Percentiles rank a stretch among this genome's conserved stretches.
Conservation (phyloP, 805 yeast genomes). For the Zygosaccharomyces bisporus region DNA sequence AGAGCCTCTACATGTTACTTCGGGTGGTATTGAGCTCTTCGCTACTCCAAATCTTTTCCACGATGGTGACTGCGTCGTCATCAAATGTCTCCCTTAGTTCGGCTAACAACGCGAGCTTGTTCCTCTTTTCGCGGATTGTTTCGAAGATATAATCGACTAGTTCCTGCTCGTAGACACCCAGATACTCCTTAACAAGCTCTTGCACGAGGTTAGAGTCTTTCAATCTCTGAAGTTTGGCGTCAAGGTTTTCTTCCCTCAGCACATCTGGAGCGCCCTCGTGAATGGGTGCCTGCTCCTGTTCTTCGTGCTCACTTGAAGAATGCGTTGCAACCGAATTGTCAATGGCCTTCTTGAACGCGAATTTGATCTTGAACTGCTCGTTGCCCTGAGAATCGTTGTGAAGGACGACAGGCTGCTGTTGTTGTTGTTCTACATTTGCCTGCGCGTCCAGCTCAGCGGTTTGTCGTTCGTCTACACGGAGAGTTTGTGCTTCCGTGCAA, state of each 20-base stretch:
- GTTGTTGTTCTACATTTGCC: not conserved
- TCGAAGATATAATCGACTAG: constrained; percentile 33
- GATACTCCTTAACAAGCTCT: constrained; percentile 32
- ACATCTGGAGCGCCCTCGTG: constrained; percentile 9
- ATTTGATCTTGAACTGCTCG: constrained; percentile 24
- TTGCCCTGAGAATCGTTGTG: constrained; percentile 11
- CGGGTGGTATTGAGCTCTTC: constrained; percentile 14
- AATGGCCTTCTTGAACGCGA: constrained; percentile 25
- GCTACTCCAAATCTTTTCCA: constrained; percentile 30
- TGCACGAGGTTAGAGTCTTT: constrained; percentile 25
- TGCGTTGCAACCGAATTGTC: constrained; percentile 16
- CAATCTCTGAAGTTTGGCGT: constrained; percentile 15
- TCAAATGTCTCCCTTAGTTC: constrained; percentile 35
- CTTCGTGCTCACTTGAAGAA: constrained; percentile 1
- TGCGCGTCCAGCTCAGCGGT: not conserved
- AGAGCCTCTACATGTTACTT: not conserved
- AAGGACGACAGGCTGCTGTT: not conserved
- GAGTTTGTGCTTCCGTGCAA: not conserved
- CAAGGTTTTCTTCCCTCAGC: constrained; percentile 18
- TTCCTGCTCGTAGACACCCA: constrained; percentile 35
- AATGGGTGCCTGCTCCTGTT: not conserved
- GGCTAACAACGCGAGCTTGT: constrained; percentile 21
- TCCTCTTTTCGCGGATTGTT: constrained; percentile 26
- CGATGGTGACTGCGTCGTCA: constrained; percentile 31
- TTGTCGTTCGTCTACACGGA: not conserved